Evolutionary conservation across 2,329 filamentous ascomycete genomes (phyloP).

Genomic region (Dryadomyces quercus-mongolicae): DNA sequence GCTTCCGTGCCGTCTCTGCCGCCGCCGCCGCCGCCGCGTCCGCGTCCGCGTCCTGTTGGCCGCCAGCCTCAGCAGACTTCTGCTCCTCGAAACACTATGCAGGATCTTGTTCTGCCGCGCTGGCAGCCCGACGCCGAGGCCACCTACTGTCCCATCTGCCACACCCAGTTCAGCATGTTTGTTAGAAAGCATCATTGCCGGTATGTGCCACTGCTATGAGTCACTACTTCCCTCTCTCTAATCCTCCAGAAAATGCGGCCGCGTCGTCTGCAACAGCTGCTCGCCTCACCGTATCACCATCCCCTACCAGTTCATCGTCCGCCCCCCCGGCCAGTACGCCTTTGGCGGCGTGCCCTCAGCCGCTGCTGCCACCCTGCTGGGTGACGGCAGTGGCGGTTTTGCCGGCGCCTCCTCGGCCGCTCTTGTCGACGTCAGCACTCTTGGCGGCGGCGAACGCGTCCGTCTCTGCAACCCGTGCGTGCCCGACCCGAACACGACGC

Average conservation of each 20-base stretch:
- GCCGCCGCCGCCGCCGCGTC: no score
- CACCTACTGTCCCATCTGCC: slow-evolving; percentile 74
- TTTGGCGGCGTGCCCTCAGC: not conserved
- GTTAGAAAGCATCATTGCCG: slow-evolving; percentile 89
- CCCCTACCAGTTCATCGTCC: slow-evolving; percentile 83
- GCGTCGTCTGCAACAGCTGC: slow-evolving; percentile 81
- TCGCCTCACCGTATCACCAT: slow-evolving; percentile 94
- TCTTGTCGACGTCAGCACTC: slow-evolving; percentile 13
- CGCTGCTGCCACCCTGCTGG: not conserved
- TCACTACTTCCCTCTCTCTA: not conserved
- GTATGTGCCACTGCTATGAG: slow-evolving; percentile 26
- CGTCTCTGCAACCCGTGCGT: slow-evolving; percentile 51
- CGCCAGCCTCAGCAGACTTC: not conserved
- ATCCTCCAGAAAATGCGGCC: slow-evolving; percentile 63
- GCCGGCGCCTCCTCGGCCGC: slow-evolving; percentile 12
- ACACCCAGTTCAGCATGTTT: slow-evolving; percentile 67
- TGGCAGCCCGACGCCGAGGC: slow-evolving; percentile 89
- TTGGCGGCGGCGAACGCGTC: slow-evolving; percentile 44
- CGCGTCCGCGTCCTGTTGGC: not conserved
- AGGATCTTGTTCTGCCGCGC: slow-evolving; percentile 49
- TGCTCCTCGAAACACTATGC: slow-evolving; percentile 7
- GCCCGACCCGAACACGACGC: slow-evolving; percentile 47
- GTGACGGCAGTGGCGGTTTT: slow-evolving; percentile 23
- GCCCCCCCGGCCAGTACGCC: slow-evolving; percentile 44
- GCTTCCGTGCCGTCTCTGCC: not conserved